Evolutionary conservation across 352 stramenopile species (phyloP), one percentile per base, ranked within the genome.

Genomic region (Phytophthora pinifolia): DNA sequence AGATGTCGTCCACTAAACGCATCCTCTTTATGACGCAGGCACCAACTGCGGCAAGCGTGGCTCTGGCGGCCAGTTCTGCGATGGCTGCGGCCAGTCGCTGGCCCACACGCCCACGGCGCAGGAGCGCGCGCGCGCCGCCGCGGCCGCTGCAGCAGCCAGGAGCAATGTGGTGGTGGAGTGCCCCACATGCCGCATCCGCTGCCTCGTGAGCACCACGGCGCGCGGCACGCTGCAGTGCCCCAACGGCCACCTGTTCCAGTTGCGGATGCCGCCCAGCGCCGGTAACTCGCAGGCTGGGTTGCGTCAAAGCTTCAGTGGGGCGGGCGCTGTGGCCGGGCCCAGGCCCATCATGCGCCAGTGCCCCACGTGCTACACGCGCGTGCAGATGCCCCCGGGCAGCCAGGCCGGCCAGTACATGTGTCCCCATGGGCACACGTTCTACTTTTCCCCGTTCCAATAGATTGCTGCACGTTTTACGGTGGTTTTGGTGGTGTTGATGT

Each of bases 371-470:
- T 89, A 88, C 62, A 94, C 84, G 53, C 84, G 83, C 45, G 84
- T 94, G 48, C 84, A 94, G 54, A 94, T 94, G 84, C 84, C 84
- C 1, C 82, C 83, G 12, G 82, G 82, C 14, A 92, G 80, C 32
- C 84, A 92, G 56, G 79, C 84, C 4, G 84, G 84, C 22, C 84
- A 94, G 70, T 94, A 92, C 73, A 92, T 94, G 82, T 94, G 84
- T 77, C 84, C 84, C 1, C 76, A 92, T 45, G 84, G 84, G 3
- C 84, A 94, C 64, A 94, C 84, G 20, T 94, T 94, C 55, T 90
- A 85, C 67, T 94, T 88, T 58, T 80, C 81, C 39, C 82, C 84
- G 18, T 82, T 79, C 46, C 59, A 84, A 67, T 73, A 78, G 69
- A 72, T 63, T 58, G 36, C 30, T 63, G 36, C 54, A 17, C 47